A percentile compares a stretch with the other conserved stretches of the same genome.
phyloP scores from a whole-genome alignment of 2,329 filamentous ascomycete species.

The Geosmithia morbida region DNA sequence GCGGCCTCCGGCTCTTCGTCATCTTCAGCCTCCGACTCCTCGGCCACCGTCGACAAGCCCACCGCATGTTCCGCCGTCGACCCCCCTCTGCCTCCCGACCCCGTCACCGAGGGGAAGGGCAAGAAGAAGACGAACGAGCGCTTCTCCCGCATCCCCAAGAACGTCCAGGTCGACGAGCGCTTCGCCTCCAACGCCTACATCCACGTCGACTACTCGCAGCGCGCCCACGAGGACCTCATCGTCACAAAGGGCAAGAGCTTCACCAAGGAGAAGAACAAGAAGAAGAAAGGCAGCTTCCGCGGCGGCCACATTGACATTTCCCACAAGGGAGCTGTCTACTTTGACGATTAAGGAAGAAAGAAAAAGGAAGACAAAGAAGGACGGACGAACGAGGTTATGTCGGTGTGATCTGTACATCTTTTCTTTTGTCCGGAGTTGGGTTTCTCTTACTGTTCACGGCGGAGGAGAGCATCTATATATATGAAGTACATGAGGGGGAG shows the following conservation, averaged over 20 bases:
- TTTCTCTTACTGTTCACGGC: background rate
- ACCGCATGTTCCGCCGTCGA: constrained; percentile 21
- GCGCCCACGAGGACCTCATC: constrained; percentile 75
- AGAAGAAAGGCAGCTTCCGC: constrained; percentile 80
- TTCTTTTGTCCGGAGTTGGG: background rate
- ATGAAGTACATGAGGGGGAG: background rate
- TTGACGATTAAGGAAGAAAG: constrained; percentile 54
- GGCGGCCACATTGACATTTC: constrained; percentile 77
- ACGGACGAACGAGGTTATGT: too few species aligned
- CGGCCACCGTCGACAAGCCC: constrained; percentile 36
- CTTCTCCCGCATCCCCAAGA: constrained; percentile 64
- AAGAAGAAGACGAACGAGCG: constrained; percentile 47
- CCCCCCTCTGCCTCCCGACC: constrained; percentile 39
- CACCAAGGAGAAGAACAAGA: constrained; percentile 99
- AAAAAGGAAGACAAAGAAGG: background rate
- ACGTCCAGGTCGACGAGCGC: constrained; percentile 51
- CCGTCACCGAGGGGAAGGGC: constrained; percentile 12
- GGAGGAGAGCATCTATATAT: background rate
- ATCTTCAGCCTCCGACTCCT: constrained; percentile 16
- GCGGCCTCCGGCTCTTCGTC: constrained; percentile 13
- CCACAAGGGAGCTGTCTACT: constrained; percentile 79
- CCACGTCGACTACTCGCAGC: constrained; percentile 75
- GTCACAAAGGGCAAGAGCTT: constrained; percentile 93
- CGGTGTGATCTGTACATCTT: background rate
- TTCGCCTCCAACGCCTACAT: constrained; percentile 71